Conservation (phyloP, 2,329 filamentous ascomycete genomes). For the Ophiocordyceps camponoti-leonardi region DNA sequence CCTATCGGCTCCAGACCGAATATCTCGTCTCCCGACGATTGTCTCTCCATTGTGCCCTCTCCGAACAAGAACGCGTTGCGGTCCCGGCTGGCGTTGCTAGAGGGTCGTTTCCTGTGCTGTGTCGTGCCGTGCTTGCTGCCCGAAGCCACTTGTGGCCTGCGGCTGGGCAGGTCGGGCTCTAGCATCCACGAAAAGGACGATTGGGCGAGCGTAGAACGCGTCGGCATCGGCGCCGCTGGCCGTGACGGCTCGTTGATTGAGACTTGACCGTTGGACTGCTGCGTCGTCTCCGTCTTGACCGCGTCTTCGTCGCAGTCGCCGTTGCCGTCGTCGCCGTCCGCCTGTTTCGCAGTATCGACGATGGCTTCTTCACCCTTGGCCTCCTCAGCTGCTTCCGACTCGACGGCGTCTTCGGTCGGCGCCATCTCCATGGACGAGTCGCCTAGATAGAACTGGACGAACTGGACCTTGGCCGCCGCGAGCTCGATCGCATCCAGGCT, state of each 20-base stretch:
- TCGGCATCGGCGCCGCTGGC: conserved; percentile 29
- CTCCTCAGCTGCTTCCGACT: background rate
- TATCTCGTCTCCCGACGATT: conserved; percentile 28
- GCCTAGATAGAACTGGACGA: conserved; percentile 44
- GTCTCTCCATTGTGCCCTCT: conserved; percentile 25
- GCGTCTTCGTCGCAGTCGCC: background rate
- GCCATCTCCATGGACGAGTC: conserved; percentile 37
- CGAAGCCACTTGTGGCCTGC: conserved; percentile 7
- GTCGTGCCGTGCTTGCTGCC: conserved; percentile 13
- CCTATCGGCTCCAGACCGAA: conserved; percentile 36
- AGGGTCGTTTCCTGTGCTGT: conserved; percentile 22
- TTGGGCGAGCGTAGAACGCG: conserved; percentile 50
- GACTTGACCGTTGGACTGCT: background rate
- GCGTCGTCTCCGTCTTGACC: too few species aligned
- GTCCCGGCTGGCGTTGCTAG: conserved; percentile 29
- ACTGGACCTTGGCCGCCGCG: conserved; percentile 44
- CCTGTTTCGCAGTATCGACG: background rate
- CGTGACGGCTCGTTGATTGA: conserved; percentile 2
- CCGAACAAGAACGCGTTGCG: conserved; percentile 44
- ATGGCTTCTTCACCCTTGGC: background rate
- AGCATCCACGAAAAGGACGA: conserved; percentile 73
- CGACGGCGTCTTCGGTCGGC: background rate
- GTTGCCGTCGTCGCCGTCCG: background rate
- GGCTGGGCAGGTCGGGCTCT: conserved; percentile 29
- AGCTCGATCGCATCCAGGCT: conserved; percentile 37